Conservation (phyloP, 768 basidiomycete genomes). For the Boletus subcaerulescens region DNA sequence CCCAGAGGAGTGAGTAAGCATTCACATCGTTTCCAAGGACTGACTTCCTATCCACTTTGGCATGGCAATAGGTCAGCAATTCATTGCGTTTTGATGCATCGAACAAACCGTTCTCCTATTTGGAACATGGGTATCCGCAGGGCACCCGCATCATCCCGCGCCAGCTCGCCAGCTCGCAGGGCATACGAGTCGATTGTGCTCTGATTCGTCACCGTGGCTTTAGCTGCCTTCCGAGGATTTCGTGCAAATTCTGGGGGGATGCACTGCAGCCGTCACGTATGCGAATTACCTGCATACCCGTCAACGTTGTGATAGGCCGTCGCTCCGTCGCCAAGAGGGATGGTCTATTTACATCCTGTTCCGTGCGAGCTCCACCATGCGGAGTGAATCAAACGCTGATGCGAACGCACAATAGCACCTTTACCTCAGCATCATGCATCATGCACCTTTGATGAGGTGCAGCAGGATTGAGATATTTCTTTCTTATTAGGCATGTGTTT, state of each 20-base stretch:
- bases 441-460: slow-evolving; percentile 45
- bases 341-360: slow-evolving; percentile 52
- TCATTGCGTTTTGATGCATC: background rate
- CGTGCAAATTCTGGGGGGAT: slow-evolving; percentile 55
- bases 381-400: background rate
- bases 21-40: slow-evolving; percentile 1
- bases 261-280: slow-evolving; percentile 52
- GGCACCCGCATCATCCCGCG: slow-evolving; percentile 71
- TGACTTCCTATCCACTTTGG: slow-evolving; percentile 20
- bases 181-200: background rate
- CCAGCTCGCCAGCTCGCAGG: slow-evolving; percentile 31
- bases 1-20: slow-evolving; percentile 46
- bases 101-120: slow-evolving; percentile 20
- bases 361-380: slow-evolving; percentile 35
- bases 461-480: no score
- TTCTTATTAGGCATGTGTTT: no score
- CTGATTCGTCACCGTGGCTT: slow-evolving; percentile 48
- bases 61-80: slow-evolving; percentile 19
- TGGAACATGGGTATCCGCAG: slow-evolving; percentile 48
- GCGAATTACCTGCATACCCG: slow-evolving; percentile 55
- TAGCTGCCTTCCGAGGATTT: slow-evolving; percentile 68
- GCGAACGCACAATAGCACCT: slow-evolving; percentile 3
- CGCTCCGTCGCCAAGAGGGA: slow-evolving; percentile 44
- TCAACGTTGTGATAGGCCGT: slow-evolving; percentile 56
- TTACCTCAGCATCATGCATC: slow-evolving; percentile 21